Base-by-base conservation (phyloP, 257 asterid genomes). In the Nicotiana attenuata region DNA sequence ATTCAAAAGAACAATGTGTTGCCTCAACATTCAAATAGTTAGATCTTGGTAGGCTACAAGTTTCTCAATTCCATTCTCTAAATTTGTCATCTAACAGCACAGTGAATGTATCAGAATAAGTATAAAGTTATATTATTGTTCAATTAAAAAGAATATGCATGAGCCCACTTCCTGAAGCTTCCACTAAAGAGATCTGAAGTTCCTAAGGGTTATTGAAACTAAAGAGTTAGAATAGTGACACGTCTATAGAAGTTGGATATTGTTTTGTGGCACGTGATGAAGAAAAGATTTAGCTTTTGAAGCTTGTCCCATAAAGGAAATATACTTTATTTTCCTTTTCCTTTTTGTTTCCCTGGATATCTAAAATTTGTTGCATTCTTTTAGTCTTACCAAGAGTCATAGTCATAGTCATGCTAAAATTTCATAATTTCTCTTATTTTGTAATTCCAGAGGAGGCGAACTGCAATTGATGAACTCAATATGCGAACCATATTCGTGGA, bases 401-500 rank as follows among this genome's bases (percentile, higher is more conserved):
- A 15, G 63, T 56, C 78, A n/a, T 59, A 28, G 22, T 64, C 28
- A 31, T 11, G 26, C 56, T 33, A 26, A 50, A 29, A 28, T 65
- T 59, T 28, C 67, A 20, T 78, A 56, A 17, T 45, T 59, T 50
- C n/a, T 22, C 35, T n/a, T 33, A 17, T 80, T 31, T 55, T 59
- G 87, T 47, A 41, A 59, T 79, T 69, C 78, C 91, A 96, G 98
- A 94, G 98, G 89, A 92, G 99, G 60, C 89, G 97, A 88, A 96
- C 98, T 82, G 98, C 99, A 80, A 60, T 89, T 35, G 99, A 96
- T 84, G 98, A 96, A 83, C 97, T 96, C 77, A 96, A 93, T 89
- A 96, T 96, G 98, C 97, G 97, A 68, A 89, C 89, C 89, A 89
- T 96, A 81, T 94, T 96, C 82, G 97, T 92, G 88, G 98, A 96